Evolutionary conservation across 2,329 filamentous ascomycete species (phyloP).

Genomic region (Fusarium begoniae): DNA sequence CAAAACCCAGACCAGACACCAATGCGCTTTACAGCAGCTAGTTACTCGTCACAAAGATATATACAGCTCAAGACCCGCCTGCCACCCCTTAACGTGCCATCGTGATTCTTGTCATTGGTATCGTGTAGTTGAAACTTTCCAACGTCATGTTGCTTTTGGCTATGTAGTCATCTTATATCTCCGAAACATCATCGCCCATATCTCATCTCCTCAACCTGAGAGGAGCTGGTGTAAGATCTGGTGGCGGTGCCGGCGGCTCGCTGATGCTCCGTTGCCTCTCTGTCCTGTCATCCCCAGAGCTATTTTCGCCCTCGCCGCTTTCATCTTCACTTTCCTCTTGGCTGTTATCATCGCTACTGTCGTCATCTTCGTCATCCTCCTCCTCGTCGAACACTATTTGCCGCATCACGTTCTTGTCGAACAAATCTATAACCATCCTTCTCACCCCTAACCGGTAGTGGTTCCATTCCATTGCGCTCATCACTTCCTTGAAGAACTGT

Average conservation of each 20-base stretch:
- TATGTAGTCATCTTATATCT: constrained; percentile 3
- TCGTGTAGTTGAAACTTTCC: constrained; percentile 29
- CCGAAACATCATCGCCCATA: background rate
- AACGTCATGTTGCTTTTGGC: constrained; percentile 14
- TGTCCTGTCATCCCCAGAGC: constrained; percentile 63
- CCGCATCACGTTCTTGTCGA: constrained; percentile 88
- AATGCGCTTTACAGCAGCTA: background rate
- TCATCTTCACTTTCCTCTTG: constrained; percentile 51
- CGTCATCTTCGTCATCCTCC: constrained; percentile 59
- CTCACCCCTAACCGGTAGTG: constrained; percentile 89
- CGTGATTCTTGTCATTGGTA: constrained; percentile 31
- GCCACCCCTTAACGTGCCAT: constrained; percentile 3
- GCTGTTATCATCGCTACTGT: constrained; percentile 70
- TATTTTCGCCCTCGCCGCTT: constrained; percentile 55
- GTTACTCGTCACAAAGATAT: constrained; percentile 13
- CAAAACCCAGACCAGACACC: constrained; percentile 6
- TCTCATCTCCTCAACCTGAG: constrained; percentile 45
- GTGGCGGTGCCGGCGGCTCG: constrained; percentile 50
- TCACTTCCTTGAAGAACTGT: constrained; percentile 83
- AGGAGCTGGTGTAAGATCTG: constrained; percentile 48
- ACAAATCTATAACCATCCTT: constrained; percentile 91
- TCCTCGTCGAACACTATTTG: constrained; percentile 78
- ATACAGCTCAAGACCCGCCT: constrained; percentile 19
- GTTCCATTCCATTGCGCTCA: constrained; percentile 86
- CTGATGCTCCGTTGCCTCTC: constrained; percentile 66